Evolutionary conservation across 768 basidiomycete species (phyloP).

Genomic region (Mycena haematopus): DNA sequence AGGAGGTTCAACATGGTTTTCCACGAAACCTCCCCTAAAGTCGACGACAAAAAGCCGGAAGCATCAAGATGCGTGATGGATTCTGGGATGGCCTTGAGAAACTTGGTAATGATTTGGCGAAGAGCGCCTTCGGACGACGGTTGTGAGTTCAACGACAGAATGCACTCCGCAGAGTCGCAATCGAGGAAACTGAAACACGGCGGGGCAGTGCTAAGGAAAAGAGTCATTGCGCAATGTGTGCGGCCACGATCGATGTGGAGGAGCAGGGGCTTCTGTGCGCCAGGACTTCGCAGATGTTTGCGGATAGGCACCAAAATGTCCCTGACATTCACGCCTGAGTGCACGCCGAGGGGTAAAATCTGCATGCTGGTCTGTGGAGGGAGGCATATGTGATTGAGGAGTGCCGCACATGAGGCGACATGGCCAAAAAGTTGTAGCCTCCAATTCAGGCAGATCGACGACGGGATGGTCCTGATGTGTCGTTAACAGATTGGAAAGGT

Average conservation of each 20-base stretch:
- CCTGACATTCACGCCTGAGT: neutral
- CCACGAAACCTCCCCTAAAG: neutral
- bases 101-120: conserved; percentile 16
- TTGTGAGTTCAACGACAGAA: neutral
- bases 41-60: neutral
- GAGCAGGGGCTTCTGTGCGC: neutral
- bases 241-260: neutral
- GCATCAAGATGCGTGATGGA: conserved; percentile 12
- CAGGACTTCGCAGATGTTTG: neutral
- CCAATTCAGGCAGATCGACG: neutral
- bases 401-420: neutral
- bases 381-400: neutral
- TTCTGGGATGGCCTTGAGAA: neutral
- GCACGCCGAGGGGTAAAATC: neutral
- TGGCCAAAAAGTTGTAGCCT: neutral
- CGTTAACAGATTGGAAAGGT: no score
- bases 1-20: neutral
- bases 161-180: no score
- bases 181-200: neutral
- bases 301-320: neutral
- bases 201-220: neutral
- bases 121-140: neutral
- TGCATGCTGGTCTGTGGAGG: neutral
- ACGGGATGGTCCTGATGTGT: neutral
- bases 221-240: neutral